phyloP scores from a whole-genome alignment of 2,329 filamentous ascomycete genomes.

The Aspergillus aculeatinus region DNA sequence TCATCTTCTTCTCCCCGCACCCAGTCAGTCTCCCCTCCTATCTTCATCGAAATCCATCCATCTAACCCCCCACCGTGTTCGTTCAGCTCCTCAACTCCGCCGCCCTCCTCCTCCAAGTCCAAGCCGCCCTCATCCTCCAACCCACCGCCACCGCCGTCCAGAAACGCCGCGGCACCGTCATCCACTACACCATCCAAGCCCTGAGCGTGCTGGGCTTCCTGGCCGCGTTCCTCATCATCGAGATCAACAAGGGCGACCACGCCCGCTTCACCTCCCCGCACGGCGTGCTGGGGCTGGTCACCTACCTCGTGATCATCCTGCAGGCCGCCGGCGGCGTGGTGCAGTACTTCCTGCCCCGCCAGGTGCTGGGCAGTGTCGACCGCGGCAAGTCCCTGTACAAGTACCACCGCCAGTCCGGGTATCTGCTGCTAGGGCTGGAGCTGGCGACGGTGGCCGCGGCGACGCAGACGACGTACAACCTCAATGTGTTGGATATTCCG shows the following conservation, averaged over 20 bases:
- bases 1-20: constrained; percentile 86
- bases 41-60: constrained; percentile 26
- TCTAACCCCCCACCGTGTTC: neutral
- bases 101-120: constrained; percentile 71
- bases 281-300: constrained; percentile 76
- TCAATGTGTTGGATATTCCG: constrained; percentile 66
- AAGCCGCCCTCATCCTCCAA: constrained; percentile 82
- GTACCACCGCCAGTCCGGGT: constrained; percentile 79
- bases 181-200: constrained; percentile 68
- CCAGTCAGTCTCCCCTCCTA: constrained; percentile 59
- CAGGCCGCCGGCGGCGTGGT: constrained; percentile 80
- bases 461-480: constrained; percentile 72
- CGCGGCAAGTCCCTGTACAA: constrained; percentile 84
- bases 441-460: constrained; percentile 73
- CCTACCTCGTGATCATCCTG: constrained; percentile 66
- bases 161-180: constrained; percentile 62
- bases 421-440: constrained; percentile 68
- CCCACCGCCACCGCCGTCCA: constrained; percentile 76
- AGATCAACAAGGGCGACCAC: constrained; percentile 75
- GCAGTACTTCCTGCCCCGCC: constrained; percentile 70
- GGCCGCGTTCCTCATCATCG: constrained; percentile 45
- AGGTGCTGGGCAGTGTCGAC: constrained; percentile 73
- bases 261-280: constrained; percentile 74
- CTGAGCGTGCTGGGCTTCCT: constrained; percentile 49
- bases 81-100: constrained; percentile 57